These are phyloP conservation scores for Neopestalotiopsis sp. DNA, from an alignment of 2,329 filamentous ascomycete species.

Conservation along the genomic window DNA sequence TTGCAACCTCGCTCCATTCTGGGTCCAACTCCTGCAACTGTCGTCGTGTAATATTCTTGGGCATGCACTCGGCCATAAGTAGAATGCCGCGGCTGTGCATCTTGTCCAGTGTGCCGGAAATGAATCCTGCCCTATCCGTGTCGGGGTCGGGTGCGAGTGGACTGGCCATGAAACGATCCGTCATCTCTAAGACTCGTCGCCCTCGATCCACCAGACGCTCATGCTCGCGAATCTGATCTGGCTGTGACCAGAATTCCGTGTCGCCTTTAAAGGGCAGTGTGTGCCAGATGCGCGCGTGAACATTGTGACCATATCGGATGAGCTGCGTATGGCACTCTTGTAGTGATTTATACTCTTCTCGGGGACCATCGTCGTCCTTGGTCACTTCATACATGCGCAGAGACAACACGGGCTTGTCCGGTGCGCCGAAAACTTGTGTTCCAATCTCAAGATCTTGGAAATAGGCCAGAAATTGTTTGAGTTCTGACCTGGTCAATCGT, in stretches of 20 bases:
- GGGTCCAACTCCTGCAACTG: slow-evolving; percentile 1
- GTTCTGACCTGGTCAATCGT: slow-evolving; percentile 24
- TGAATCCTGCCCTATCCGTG: neutral
- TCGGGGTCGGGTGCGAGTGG: neutral
- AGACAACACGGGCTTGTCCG: neutral
- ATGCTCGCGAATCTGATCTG: slow-evolving; percentile 10
- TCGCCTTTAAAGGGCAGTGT: slow-evolving; percentile 16
- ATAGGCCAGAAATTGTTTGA: slow-evolving; percentile 25
- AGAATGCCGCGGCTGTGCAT: slow-evolving; percentile 4
- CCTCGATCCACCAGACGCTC: neutral
- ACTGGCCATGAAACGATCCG: slow-evolving; percentile 2
- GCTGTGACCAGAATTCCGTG: slow-evolving; percentile 11
- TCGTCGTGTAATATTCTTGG: slow-evolving; percentile 8
- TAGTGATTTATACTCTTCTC: slow-evolving; percentile 9
- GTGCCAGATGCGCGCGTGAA: slow-evolving; percentile 13
- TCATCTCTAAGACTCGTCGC: slow-evolving; percentile 9
- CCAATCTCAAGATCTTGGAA: slow-evolving; percentile 25
- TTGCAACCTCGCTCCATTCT: neutral
- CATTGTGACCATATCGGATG: neutral
- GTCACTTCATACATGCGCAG: neutral
- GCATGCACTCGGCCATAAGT: slow-evolving; percentile 11
- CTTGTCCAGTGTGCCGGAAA: slow-evolving; percentile 11
- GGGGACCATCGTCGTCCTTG: slow-evolving; percentile 11
- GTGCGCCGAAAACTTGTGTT: slow-evolving; percentile 17
- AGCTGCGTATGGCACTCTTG: slow-evolving; percentile 1